These are phyloP conservation scores for Psilocybe subaeruginosa DNA, from an alignment of 768 basidiomycete species.

Conservation along the genomic window DNA sequence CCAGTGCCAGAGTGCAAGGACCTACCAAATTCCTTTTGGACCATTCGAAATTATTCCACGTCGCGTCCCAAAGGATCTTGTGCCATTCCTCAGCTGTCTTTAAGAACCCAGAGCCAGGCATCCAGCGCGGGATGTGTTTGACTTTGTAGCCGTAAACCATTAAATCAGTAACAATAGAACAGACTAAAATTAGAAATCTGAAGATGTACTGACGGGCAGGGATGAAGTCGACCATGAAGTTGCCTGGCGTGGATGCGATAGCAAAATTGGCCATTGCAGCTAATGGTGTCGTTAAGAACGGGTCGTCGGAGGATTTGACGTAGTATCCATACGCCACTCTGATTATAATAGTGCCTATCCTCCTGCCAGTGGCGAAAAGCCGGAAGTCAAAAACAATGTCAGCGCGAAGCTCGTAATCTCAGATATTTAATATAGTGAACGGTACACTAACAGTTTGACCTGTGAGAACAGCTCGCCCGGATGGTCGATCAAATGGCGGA, in stretches of 20 bases:
- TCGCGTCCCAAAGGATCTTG: constrained; percentile 4
- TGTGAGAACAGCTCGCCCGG: constrained; percentile 28
- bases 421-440: background rate
- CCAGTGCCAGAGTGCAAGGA: background rate
- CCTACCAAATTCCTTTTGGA: constrained; percentile 37
- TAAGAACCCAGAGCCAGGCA: constrained; percentile 57
- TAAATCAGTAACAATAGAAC: too few relatives aligned
- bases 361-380: constrained; percentile 22
- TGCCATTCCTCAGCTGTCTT: constrained; percentile 39
- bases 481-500: constrained; percentile 11
- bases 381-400: too few relatives aligned
- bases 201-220: constrained; percentile 25
- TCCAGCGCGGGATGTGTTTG: constrained; percentile 52
- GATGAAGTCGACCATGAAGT: constrained; percentile 39
- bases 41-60: constrained; percentile 32
- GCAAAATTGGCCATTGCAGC: constrained; percentile 49
- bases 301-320: constrained; percentile 46
- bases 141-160: background rate
- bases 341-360: constrained; percentile 52
- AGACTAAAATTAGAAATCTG: too few relatives aligned
- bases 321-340: constrained; percentile 54
- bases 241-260: constrained; percentile 38
- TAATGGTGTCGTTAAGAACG: constrained; percentile 47
- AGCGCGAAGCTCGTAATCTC: background rate
- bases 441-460: constrained; percentile 19